phyloP scores from a whole-genome alignment of 163 green algal genomes.

The Volvox carteri region DNA sequence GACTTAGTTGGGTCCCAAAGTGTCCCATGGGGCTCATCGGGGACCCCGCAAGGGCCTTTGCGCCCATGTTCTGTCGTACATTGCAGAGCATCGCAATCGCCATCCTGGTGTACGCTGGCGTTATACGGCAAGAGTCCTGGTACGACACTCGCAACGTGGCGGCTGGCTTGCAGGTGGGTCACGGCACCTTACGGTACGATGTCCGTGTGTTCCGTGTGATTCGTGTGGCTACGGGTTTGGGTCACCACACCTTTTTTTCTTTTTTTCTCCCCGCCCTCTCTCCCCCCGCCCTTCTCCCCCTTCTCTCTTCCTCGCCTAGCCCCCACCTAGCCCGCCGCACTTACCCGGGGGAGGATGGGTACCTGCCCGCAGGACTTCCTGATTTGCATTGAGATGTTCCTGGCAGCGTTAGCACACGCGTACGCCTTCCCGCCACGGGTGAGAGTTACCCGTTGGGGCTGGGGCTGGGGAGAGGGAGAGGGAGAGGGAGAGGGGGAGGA shows the following conservation, averaged over 20 bases:
- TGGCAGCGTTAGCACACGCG: slow-evolving; percentile 90
- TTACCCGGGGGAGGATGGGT: neutral
- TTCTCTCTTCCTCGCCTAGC: neutral
- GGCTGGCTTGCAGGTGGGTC: slow-evolving; percentile 60
- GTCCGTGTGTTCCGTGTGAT: too few species aligned
- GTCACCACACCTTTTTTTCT: neutral
- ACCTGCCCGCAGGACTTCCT: slow-evolving; percentile 83
- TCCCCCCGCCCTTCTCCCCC: neutral
- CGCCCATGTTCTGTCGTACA: too few species aligned
- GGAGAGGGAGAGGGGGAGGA: too few species aligned
- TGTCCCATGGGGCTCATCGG: too few species aligned
- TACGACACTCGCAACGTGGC: slow-evolving; percentile 82
- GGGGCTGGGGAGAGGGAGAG: neutral
- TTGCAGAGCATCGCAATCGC: slow-evolving; percentile 77
- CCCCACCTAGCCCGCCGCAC: neutral
- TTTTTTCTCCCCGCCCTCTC: neutral
- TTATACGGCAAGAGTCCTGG: slow-evolving; percentile 72
- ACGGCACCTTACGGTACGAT: too few species aligned
- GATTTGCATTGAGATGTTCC: slow-evolving; percentile 99
- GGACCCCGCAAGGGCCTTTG: too few species aligned
- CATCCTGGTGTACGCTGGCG: slow-evolving; percentile 76
- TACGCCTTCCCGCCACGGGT: slow-evolving; percentile 90
- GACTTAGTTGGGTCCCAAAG: too few species aligned
- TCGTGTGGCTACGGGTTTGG: too few species aligned
- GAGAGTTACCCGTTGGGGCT: neutral